phyloP scores from a whole-genome alignment of 257 asterid genomes.

The Datura wrightii region DNA sequence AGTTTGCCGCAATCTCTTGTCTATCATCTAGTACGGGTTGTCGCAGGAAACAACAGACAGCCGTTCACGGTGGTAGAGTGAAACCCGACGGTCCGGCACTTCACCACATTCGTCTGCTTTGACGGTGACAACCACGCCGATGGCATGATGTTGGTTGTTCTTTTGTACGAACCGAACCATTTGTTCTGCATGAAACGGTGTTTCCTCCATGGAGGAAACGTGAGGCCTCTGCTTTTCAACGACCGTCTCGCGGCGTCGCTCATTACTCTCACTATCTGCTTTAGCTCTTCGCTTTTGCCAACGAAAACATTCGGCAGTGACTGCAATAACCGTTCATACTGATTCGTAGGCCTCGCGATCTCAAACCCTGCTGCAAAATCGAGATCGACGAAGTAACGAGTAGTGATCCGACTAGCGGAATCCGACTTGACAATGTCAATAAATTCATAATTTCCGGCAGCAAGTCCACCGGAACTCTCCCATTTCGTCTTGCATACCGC shows the following conservation, averaged over 20 bases:
- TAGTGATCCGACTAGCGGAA: constrained; percentile 26
- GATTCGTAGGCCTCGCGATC: constrained; percentile 73
- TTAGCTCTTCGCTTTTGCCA: constrained; percentile 59
- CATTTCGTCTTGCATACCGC: constrained; percentile 83
- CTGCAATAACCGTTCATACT: constrained; percentile 50
- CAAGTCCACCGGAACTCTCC: constrained; percentile 68
- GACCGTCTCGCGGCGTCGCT: constrained; percentile 71
- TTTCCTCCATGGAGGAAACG: constrained; percentile 84
- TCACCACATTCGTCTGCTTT: constrained; percentile 33
- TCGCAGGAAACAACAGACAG: constrained; percentile 40
- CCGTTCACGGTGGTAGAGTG: constrained; percentile 51
- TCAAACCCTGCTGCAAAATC: constrained; percentile 71
- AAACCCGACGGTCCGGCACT: constrained; percentile 77
- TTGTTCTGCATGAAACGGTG: constrained; percentile 83
- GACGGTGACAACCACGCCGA: constrained; percentile 29
- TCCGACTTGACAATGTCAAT: constrained; percentile 58
- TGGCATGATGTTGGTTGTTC: constrained; percentile 56
- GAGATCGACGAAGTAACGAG: constrained; percentile 62
- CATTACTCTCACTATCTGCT: constrained; percentile 57
- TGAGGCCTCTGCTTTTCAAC: constrained; percentile 62
- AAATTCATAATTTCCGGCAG: constrained; percentile 78
- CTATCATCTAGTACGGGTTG: constrained; percentile 60
- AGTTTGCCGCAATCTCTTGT: no score
- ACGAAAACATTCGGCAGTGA: constrained; percentile 61
- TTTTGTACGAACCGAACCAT: constrained; percentile 67